Conservation (phyloP, 129 eudicot genomes). For the Lonicera japonica region DNA sequence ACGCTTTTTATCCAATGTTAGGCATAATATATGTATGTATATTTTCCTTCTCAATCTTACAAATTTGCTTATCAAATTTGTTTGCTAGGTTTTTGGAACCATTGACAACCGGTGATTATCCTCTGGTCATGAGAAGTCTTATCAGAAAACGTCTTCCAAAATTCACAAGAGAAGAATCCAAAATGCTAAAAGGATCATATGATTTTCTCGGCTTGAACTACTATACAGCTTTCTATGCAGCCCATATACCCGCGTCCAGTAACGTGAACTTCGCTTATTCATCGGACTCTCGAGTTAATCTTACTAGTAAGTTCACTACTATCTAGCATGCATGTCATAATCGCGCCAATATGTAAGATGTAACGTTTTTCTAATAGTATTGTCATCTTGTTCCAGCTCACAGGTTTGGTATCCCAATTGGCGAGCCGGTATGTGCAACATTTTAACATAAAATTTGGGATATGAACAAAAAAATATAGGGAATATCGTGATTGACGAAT, state of each 20-base stretch:
- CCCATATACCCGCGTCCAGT: background rate
- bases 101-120: constrained; percentile 28
- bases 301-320: background rate
- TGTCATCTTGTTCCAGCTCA: background rate
- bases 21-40: background rate
- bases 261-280: constrained; percentile 5
- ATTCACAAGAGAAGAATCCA: constrained; percentile 24
- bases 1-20: no score
- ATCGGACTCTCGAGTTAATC: constrained; percentile 14
- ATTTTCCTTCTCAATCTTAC: background rate
- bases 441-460: no score
- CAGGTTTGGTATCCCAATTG: constrained; percentile 14
- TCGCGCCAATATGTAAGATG: background rate
- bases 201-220: constrained; percentile 38
- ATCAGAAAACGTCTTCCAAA: constrained; percentile 26
- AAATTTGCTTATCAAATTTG: background rate
- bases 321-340: background rate
- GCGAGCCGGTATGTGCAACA: background rate
- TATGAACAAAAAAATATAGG: no score
- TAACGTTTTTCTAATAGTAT: background rate
- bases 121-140: constrained; percentile 13
- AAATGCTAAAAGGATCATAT: constrained; percentile 27
- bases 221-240: constrained; percentile 28
- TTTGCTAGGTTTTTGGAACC: constrained; percentile 31
- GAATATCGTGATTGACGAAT: no score